Evolutionary conservation across 371 early-diverging fungal genomes (phyloP).

Genomic region (Rhizopus arrhizus): DNA sequence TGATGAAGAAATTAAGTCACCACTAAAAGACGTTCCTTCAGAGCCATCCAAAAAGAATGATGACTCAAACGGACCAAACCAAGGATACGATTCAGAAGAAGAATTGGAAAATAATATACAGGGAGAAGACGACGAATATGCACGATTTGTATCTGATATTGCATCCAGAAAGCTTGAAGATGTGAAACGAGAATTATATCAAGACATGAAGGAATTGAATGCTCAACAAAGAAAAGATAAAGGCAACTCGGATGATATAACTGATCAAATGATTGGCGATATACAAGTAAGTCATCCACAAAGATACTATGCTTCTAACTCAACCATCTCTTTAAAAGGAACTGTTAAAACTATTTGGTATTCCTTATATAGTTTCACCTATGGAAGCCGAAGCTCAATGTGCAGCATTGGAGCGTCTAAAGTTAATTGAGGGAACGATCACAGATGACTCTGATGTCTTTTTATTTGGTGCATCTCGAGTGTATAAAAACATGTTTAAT

Average conservation of each 20-base stretch:
- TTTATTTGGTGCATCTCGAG: slow-evolving; percentile 87
- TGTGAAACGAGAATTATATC: slow-evolving; percentile 54
- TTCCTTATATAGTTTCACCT: slow-evolving; percentile 94
- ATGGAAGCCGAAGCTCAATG: slow-evolving; percentile 99
- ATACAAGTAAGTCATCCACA: slow-evolving; percentile 37
- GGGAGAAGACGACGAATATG: slow-evolving; percentile 62
- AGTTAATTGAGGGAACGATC: slow-evolving; percentile 94
- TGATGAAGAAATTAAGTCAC: not conserved
- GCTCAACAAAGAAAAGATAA: slow-evolving; percentile 59
- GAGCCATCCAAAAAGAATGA: not conserved
- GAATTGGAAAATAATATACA: slow-evolving; percentile 29
- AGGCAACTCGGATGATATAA: slow-evolving; percentile 69
- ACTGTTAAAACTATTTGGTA: slow-evolving; percentile 91
- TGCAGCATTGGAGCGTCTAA: slow-evolving; percentile 70
- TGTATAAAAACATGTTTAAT: slow-evolving; percentile 97
- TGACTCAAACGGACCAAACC: not conserved
- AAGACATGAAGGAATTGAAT: slow-evolving; percentile 63
- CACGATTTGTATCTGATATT: slow-evolving; percentile 57
- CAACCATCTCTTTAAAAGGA: slow-evolving; percentile 12
- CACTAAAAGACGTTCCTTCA: not conserved
- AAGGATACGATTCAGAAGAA: slow-evolving; percentile 52
- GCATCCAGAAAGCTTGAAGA: slow-evolving; percentile 43
- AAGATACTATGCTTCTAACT: no score
- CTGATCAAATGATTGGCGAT: slow-evolving; percentile 73
- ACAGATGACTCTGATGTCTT: slow-evolving; percentile 99